Percentiles rank a stretch among this genome's conserved stretches.
phyloP scores from a whole-genome alignment of 2,329 filamentous ascomycete species.

The Xylariaceae sp. region DNA sequence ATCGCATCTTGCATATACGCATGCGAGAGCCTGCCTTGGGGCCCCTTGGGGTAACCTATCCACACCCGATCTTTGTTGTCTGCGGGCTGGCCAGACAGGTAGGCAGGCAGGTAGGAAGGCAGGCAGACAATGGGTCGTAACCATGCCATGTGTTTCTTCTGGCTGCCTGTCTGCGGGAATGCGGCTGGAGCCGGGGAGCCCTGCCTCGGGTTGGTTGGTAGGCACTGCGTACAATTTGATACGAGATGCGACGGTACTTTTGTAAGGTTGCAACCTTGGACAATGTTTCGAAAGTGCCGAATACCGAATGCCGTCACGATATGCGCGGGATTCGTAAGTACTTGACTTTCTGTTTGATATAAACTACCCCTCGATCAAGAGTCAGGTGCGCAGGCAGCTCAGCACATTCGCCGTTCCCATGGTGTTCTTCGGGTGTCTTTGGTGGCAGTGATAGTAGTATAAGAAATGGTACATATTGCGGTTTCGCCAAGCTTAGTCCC shows the following conservation, averaged over 20 bases:
- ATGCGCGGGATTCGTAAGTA: no score
- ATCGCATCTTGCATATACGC: conserved; percentile 20
- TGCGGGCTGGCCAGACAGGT: conserved; percentile 10
- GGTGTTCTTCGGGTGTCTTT: no score
- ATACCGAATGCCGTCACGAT: no score
- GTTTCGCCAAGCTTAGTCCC: no score
- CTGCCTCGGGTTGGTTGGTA: conserved; percentile 19
- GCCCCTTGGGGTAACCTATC: conserved; percentile 11
- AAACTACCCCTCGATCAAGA: no score
- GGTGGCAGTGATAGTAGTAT: no score
- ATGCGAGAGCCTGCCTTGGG: conserved; percentile 17
- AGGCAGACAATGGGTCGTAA: conserved; percentile 9
- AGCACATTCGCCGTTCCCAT: no score
- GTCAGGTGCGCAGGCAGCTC: no score
- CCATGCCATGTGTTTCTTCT: conserved; percentile 28
- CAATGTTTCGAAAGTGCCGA: background rate
- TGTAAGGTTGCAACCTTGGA: background rate
- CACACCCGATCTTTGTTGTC: conserved; percentile 9
- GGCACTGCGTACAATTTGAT: conserved; percentile 17
- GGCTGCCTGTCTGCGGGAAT: conserved; percentile 18
- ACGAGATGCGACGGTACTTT: conserved; percentile 6
- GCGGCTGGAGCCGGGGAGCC: conserved; percentile 26
- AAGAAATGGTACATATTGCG: no score
- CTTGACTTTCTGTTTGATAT: no score
- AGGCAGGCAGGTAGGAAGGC: background rate